Evolutionary conservation across 2,329 filamentous ascomycete genomes (phyloP).

Genomic region (Fusarium sp.): DNA sequence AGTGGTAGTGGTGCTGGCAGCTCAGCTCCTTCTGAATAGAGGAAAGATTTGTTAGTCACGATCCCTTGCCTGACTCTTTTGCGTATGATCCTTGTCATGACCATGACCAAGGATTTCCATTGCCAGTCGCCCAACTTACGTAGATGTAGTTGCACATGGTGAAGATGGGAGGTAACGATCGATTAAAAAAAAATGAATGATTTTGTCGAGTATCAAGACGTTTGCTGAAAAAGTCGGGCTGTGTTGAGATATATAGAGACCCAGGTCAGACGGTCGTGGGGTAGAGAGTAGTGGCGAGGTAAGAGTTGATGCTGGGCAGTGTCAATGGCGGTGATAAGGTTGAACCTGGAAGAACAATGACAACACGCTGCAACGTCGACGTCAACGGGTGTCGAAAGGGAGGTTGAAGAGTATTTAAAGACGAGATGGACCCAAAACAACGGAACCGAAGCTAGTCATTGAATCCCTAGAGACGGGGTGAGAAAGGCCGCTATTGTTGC

Average conservation of each 20-base stretch:
- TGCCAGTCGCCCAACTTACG: constrained; percentile 44
- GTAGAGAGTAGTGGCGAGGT: constrained; percentile 19
- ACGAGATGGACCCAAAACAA: constrained; percentile 38
- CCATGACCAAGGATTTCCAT: background rate
- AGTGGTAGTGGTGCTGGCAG: constrained; percentile 60
- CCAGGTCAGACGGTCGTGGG: background rate
- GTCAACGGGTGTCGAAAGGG: constrained; percentile 25
- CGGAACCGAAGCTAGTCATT: constrained; percentile 32
- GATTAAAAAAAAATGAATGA: constrained; percentile 12
- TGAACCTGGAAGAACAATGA: constrained; percentile 19
- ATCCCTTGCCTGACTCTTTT: background rate
- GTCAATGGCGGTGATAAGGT: constrained; percentile 16
- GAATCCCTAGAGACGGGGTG: constrained; percentile 35
- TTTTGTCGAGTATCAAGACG: background rate
- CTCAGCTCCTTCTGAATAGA: constrained; percentile 57
- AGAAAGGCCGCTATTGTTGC: constrained; percentile 25
- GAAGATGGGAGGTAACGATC: constrained; percentile 11
- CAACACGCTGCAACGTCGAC: constrained; percentile 24
- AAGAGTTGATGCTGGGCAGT: constrained; percentile 13
- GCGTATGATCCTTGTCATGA: background rate
- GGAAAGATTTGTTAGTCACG: constrained; percentile 22
- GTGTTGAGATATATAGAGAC: constrained; percentile 1
- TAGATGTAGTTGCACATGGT: constrained; percentile 63
- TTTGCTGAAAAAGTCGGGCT: background rate
- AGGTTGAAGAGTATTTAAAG: constrained; percentile 40